phyloP scores from a whole-genome alignment of 768 basidiomycete species.

The Boletus reticulatus region DNA sequence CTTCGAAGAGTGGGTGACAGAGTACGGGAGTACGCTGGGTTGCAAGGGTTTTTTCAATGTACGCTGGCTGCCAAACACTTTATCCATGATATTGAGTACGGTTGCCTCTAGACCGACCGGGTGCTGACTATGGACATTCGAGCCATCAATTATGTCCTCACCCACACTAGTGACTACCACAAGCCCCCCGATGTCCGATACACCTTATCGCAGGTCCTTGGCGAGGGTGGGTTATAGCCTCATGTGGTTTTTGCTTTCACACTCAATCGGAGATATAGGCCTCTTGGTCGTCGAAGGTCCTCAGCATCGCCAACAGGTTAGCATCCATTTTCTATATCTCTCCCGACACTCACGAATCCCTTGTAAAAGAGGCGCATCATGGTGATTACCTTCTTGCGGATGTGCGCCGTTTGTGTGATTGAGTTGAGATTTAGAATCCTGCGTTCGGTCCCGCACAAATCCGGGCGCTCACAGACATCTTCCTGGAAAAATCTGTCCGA shows the following conservation, averaged over 20 bases:
- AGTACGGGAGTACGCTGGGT: conserved; percentile 9
- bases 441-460: conserved; percentile 62
- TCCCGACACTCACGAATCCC: background rate
- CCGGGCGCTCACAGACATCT: conserved; percentile 55
- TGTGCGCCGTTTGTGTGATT: background rate
- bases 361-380: conserved; percentile 24
- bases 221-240: background rate
- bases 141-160: conserved; percentile 60
- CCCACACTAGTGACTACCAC: conserved; percentile 49
- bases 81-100: background rate
- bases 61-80: background rate
- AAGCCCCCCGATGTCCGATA: conserved; percentile 31
- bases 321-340: background rate
- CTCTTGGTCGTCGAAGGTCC: conserved; percentile 44
- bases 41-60: conserved; percentile 14
- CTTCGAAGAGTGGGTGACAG: conserved; percentile 16
- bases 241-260: background rate
- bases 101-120: conserved; percentile 29
- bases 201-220: background rate
- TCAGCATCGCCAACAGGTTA: conserved; percentile 38
- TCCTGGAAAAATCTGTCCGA: conserved; percentile 53
- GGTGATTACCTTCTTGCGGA: conserved; percentile 23
- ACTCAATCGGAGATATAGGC: conserved; percentile 30
- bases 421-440: conserved; percentile 49
- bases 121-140: conserved; percentile 59